Evolutionary conservation across 1,139 yeast genomes (phyloP).

Genomic region (Kluyveromyces sp.): DNA sequence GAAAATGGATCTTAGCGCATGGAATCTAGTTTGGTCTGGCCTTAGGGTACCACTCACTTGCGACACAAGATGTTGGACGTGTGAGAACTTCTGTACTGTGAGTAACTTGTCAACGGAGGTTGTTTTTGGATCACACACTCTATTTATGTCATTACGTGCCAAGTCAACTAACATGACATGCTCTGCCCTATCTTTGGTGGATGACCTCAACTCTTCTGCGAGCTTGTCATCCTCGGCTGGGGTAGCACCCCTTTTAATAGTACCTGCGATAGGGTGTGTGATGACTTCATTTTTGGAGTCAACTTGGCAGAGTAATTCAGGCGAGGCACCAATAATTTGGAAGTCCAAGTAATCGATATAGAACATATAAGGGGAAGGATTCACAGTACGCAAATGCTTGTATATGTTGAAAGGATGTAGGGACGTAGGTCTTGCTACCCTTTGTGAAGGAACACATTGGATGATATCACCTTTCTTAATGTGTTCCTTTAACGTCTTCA

Average conservation of each 20-base stretch:
- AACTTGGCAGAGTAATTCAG: slow-evolving; percentile 81
- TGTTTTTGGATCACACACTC: slow-evolving; percentile 82
- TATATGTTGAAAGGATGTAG: slow-evolving; percentile 94
- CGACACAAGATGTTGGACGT: slow-evolving; percentile 92
- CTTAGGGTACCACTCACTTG: slow-evolving; percentile 90
- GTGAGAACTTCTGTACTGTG: slow-evolving; percentile 91
- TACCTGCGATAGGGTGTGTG: slow-evolving; percentile 97
- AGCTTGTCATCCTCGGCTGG: slow-evolving; percentile 82
- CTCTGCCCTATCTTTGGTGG: slow-evolving; percentile 90
- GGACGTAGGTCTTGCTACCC: slow-evolving; percentile 90
- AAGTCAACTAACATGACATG: slow-evolving; percentile 97
- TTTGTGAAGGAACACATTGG: slow-evolving; percentile 96
- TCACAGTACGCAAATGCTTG: slow-evolving; percentile 87
- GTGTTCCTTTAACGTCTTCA: slow-evolving; percentile 63
- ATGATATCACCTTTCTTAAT: slow-evolving; percentile 87
- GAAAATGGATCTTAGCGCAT: slow-evolving; percentile 93
- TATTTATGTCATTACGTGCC: slow-evolving; percentile 90
- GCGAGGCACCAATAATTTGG: slow-evolving; percentile 95
- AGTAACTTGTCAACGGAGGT: slow-evolving; percentile 82
- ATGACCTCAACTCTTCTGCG: slow-evolving; percentile 66
- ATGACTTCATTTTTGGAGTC: slow-evolving; percentile 66
- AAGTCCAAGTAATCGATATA: slow-evolving; percentile 87
- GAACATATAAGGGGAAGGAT: slow-evolving; percentile 94
- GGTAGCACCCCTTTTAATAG: slow-evolving; percentile 83
- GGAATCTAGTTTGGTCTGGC: slow-evolving; percentile 78